These are phyloP conservation scores for Vigna unguiculata DNA, from an alignment of 306 rosid species.

Conservation along the genomic window DNA sequence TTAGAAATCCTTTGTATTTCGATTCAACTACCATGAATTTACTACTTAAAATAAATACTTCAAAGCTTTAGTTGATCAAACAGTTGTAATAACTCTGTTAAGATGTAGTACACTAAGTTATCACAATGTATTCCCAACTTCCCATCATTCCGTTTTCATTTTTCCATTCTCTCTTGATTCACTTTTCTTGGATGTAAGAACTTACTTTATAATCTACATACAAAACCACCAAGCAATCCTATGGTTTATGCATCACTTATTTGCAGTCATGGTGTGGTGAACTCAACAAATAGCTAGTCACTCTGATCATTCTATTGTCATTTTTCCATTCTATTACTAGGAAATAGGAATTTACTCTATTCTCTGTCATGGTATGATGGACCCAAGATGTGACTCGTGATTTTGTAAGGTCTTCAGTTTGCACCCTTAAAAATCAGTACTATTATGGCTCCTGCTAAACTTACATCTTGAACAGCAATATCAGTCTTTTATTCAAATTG, in stretches of 20 bases:
- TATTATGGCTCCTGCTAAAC: neutral
- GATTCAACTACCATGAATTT: too few species aligned
- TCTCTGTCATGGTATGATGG: neutral
- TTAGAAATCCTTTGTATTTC: too few species aligned
- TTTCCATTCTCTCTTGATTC: neutral
- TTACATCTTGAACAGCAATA: neutral
- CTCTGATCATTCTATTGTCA: neutral
- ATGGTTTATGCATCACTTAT: neutral
- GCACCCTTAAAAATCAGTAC: neutral
- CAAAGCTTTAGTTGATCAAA: constrained; percentile 6
- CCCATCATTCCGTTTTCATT: neutral
- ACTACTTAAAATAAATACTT: too few species aligned
- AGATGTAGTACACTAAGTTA: neutral
- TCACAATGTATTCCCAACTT: constrained; percentile 12
- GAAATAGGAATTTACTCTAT: constrained; percentile 7
- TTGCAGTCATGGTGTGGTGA: neutral
- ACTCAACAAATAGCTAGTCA: constrained; percentile 1
- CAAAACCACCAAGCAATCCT: neutral
- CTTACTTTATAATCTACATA: neutral
- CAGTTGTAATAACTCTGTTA: neutral
- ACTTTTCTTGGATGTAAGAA: neutral
- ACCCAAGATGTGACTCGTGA: neutral
- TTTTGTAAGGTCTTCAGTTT: neutral
- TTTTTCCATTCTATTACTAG: neutral
- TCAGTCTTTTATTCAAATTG: neutral